Evolutionary conservation across 176 grass and related monocot genomes (phyloP), one percentile per base, ranked within the genome.

Genomic region (Guadua angustifolia): DNA sequence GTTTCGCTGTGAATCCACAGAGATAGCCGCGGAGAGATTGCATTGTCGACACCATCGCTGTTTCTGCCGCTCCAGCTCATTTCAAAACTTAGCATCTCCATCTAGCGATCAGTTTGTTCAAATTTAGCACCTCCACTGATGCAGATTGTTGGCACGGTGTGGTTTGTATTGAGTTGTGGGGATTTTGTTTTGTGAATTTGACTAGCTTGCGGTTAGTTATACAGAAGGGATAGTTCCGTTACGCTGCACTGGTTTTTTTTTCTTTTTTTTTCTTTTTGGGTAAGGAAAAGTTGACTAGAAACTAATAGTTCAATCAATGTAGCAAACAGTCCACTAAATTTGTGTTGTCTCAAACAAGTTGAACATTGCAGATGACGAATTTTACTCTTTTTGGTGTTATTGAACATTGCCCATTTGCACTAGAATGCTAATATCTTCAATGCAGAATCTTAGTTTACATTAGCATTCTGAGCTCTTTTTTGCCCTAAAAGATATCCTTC

Each of bases 271-370:
- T n/a, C n/a, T n/a, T n/a, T n/a, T n/a, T n/a, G n/a, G n/a, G 29
- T 32, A 32, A 57, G 53, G 16, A 50, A 66, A 47, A 39, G 53
- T 56, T 25, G 25, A 71, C n/a, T 70, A 73, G 35, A 88, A 88
- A 39, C 33, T 22, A 66, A 12, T 55, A 87, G 38, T 55, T 14
- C 5, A 78, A 58, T 78, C 42, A 33, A 52, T 72, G 58, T 72
- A n/a, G 21, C 42, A 26, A 55, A 72, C 29, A 42, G 38, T 22
- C 44, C 21, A 45, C 16, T 63, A n/a, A 36, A 36, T 25, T 57
- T 44, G 18, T 29, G 29, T 29, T 29, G 29, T 29, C 29, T 1
- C 29, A 29, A 29, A 29, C 29, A 29, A 29, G 29, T 29, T 29
- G 29, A 29, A 29, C 29, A 29, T 29, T 29, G 29, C 29, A 29